Conservation (phyloP, 768 basidiomycete genomes). For the Phlebiopsis gigantea region DNA sequence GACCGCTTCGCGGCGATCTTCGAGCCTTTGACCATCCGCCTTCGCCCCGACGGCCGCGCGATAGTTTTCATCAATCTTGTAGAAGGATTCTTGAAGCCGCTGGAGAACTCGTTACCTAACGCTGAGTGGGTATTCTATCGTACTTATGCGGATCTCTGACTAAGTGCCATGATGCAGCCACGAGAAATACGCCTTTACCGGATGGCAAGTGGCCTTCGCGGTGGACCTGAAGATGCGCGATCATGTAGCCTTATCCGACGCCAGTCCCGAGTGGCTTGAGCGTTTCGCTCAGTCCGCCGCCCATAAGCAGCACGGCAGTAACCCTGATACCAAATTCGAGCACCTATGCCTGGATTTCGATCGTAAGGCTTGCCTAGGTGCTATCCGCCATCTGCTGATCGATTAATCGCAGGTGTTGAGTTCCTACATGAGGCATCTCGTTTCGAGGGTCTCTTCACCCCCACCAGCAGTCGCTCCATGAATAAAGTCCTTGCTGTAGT, state of each 20-base stretch:
- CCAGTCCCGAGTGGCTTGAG: background rate
- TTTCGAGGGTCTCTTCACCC: constrained; percentile 17
- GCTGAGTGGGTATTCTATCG: constrained; percentile 8
- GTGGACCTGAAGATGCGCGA: constrained; percentile 20
- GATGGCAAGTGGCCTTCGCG: constrained; percentile 21
- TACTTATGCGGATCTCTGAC: no score
- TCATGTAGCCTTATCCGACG: background rate
- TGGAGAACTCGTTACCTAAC: constrained; percentile 4
- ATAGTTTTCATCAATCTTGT: constrained; percentile 18
- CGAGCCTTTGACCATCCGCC: constrained; percentile 16
- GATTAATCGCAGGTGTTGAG: constrained; percentile 12
- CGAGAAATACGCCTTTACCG: constrained; percentile 5
- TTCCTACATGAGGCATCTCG: constrained; percentile 22
- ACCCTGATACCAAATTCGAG: constrained; percentile 13
- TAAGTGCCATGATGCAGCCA: background rate
- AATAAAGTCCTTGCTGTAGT: constrained; percentile 19
- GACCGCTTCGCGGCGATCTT: constrained; percentile 19
- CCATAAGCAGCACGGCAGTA: constrained; percentile 13
- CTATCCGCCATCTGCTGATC: background rate
- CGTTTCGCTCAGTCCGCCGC: constrained; percentile 7
- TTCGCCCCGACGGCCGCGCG: constrained; percentile 18
- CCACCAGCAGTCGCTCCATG: constrained; percentile 9
- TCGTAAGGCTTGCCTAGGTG: constrained; percentile 11
- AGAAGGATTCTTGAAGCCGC: constrained; percentile 10
- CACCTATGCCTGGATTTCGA: constrained; percentile 21